Conservation (phyloP, 164 flowering plant species). For the Liquidambar formosana region DNA sequence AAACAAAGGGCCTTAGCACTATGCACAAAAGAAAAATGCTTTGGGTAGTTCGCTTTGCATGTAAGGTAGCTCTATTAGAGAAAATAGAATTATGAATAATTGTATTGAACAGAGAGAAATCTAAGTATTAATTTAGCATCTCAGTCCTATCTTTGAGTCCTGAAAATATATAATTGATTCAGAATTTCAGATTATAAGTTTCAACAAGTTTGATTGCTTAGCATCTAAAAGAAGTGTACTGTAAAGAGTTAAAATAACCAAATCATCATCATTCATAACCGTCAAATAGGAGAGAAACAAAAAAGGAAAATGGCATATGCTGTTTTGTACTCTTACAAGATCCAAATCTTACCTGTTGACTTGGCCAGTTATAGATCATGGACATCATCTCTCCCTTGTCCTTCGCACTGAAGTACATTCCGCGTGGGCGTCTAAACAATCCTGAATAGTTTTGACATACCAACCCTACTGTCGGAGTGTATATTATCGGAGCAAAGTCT, state of each 20-base stretch:
- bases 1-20: too few species aligned
- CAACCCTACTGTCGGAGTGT: slow-evolving; percentile 97
- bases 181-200: not conserved
- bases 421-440: slow-evolving; percentile 96
- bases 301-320: not conserved
- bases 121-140: too few species aligned
- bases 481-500: slow-evolving; percentile 94
- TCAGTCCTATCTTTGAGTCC: too few species aligned
- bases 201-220: not conserved
- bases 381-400: slow-evolving; percentile 99
- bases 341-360: slow-evolving; percentile 56
- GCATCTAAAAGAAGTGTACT: not conserved
- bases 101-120: too few species aligned
- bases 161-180: too few species aligned
- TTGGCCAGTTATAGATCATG: slow-evolving; percentile 99
- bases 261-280: not conserved
- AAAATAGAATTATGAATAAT: too few species aligned
- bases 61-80: too few species aligned
- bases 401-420: slow-evolving; percentile 99
- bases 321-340: not conserved
- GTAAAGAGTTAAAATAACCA: not conserved
- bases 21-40: too few species aligned
- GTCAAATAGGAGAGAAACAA: not conserved
- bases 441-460: slow-evolving; percentile 98
- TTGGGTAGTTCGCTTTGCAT: too few species aligned